A percentile compares a stretch with the other conserved stretches of the same genome.
phyloP scores from a whole-genome alignment of 805 yeast species.

The Saturnispora besseyi region DNA sequence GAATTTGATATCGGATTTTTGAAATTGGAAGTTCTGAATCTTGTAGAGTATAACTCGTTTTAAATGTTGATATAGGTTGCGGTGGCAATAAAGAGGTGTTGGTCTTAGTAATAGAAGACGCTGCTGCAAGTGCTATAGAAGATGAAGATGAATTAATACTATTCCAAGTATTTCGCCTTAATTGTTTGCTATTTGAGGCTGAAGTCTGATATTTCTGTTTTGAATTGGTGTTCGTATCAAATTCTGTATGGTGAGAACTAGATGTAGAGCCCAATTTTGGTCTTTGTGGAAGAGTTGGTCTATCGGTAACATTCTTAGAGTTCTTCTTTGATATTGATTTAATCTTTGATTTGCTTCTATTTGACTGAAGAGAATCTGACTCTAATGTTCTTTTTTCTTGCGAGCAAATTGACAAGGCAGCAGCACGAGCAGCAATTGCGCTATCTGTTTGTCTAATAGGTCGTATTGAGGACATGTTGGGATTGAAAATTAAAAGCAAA shows the following conservation, averaged over 20 bases:
- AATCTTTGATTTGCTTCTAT: background rate
- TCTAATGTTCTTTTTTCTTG: background rate
- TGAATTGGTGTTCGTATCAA: background rate
- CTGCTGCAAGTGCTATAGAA: conserved; percentile 29
- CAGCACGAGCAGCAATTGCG: conserved; percentile 1
- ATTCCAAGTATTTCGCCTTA: conserved; percentile 20
- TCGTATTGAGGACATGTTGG: background rate
- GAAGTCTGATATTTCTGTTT: background rate
- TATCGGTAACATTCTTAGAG: background rate
- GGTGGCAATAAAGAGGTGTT: conserved; percentile 23
- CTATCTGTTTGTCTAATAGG: background rate
- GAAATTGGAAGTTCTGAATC: background rate
- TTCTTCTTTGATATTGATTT: background rate
- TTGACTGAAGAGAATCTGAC: background rate
- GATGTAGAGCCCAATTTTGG: background rate
- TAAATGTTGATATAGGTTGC: conserved; percentile 6
- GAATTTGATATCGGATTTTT: background rate
- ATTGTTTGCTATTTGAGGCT: background rate
- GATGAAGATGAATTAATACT: conserved; percentile 24
- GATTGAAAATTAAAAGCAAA: background rate
- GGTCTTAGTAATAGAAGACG: conserved; percentile 27
- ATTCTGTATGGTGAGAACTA: background rate
- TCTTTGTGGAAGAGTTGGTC: background rate
- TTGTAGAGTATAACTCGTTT: background rate
- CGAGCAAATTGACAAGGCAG: background rate